Conservation (phyloP, 306 rosid genomes). For the Quercus robur region DNA sequence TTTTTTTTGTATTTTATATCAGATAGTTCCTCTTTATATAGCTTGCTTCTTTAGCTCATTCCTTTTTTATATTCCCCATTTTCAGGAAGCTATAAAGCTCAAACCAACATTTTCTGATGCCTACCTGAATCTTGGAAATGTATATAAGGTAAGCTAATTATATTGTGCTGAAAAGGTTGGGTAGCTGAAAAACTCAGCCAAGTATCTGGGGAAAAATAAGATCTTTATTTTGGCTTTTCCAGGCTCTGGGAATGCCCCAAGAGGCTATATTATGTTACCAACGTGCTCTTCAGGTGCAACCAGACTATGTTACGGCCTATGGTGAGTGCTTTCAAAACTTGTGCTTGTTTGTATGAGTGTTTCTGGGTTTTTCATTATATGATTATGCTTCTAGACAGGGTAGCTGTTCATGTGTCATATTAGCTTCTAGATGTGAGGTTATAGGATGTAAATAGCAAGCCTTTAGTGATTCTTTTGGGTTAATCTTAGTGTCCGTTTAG, state of each 20-base stretch:
- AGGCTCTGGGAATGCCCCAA: conserved; percentile 95
- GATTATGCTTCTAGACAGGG: neutral
- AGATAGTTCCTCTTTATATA: conserved; percentile 7
- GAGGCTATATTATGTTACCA: conserved; percentile 95
- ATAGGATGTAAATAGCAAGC: neutral
- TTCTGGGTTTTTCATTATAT: conserved; percentile 1
- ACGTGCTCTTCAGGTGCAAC: conserved; percentile 87
- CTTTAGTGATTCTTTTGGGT: neutral
- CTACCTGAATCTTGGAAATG: conserved; percentile 97
- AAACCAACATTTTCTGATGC: conserved; percentile 99
- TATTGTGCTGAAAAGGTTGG: conserved; percentile 36
- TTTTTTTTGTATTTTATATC: neutral
- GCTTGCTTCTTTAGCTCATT: neutral
- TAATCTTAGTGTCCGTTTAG: neutral
- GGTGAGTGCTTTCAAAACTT: conserved; percentile 43
- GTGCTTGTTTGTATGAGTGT: neutral
- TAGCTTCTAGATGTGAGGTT: neutral
- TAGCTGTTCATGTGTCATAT: neutral
- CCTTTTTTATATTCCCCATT: neutral
- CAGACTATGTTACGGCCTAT: conserved; percentile 89
- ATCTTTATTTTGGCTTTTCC: conserved; percentile 45
- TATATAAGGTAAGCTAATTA: conserved; percentile 83
- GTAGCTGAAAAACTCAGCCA: conserved; percentile 46
- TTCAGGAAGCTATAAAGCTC: conserved; percentile 95
- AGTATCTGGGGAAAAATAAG: conserved; percentile 43